phyloP scores from a whole-genome alignment of 192 early-diverging fungal genomes.

The Gigaspora rosea region DNA sequence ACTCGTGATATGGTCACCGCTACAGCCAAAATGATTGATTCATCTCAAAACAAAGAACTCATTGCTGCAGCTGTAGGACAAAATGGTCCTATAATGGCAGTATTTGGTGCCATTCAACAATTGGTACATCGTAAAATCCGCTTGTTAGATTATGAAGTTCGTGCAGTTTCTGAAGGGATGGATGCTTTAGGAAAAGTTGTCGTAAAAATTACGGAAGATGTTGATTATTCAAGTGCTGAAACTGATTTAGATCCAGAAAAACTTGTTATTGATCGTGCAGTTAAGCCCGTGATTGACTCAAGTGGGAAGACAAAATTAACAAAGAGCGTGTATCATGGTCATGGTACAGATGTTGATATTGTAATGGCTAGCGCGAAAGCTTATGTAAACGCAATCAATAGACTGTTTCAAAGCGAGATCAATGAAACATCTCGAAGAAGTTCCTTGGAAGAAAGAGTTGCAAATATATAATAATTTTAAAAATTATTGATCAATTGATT shows the following conservation, averaged over 20 bases:
- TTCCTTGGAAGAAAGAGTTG: constrained; percentile 28
- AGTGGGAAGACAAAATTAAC: constrained; percentile 26
- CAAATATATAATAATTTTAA: constrained; percentile 29
- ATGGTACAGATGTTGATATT: constrained; percentile 84
- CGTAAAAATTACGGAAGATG: constrained; percentile 62
- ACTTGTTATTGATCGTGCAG: constrained; percentile 35
- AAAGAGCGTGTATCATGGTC: constrained; percentile 67
- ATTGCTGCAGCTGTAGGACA: constrained; percentile 78
- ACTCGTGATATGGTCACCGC: constrained; percentile 75
- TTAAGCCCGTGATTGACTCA: constrained; percentile 20
- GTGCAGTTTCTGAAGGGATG: constrained; percentile 82
- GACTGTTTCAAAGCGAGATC: constrained; percentile 45
- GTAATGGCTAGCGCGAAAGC: constrained; percentile 86
- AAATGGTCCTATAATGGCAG: constrained; percentile 87
- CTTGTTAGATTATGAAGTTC: constrained; percentile 84
- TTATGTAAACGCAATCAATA: constrained; percentile 86
- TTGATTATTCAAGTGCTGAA: constrained; percentile 46
- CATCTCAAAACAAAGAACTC: constrained; percentile 42
- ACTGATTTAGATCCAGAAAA: constrained; percentile 42
- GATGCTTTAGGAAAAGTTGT: constrained; percentile 88
- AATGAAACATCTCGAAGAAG: constrained; percentile 32
- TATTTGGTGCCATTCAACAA: constrained; percentile 88
- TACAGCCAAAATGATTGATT: constrained; percentile 75
- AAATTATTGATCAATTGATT: no score
- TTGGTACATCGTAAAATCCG: constrained; percentile 70